These are phyloP conservation scores for Trichoderma asperellum DNA, from an alignment of 2,329 filamentous ascomycete genomes.

Conservation along the genomic window DNA sequence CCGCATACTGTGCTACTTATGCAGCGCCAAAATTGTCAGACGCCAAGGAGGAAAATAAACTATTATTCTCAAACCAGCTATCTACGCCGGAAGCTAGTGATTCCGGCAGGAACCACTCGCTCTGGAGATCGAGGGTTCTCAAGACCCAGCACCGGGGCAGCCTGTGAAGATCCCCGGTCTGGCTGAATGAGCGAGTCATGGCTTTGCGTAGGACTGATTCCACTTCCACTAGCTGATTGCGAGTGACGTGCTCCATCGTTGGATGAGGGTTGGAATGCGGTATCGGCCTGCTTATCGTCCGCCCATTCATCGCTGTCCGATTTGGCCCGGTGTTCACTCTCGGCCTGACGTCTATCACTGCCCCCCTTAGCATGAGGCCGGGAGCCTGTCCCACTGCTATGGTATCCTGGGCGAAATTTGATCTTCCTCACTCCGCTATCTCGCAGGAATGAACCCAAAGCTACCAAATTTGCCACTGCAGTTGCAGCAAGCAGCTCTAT, in stretches of 20 bases:
- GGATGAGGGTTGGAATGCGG: slow-evolving; percentile 2
- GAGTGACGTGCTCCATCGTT: neutral
- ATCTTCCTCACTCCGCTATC: slow-evolving; percentile 19
- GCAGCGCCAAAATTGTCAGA: neutral
- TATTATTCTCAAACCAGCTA: slow-evolving; percentile 10
- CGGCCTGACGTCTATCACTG: slow-evolving; percentile 4
- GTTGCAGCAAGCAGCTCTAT: slow-evolving; percentile 16
- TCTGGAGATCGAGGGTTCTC: slow-evolving; percentile 18
- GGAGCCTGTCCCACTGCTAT: slow-evolving; percentile 7
- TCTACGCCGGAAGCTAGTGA: slow-evolving; percentile 17
- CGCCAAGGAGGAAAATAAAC: neutral
- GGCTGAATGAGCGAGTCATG: slow-evolving; percentile 22
- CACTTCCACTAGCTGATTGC: slow-evolving; percentile 14
- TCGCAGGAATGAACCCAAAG: slow-evolving; percentile 8
- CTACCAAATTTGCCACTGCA: slow-evolving; percentile 14
- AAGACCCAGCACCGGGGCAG: slow-evolving; percentile 5
- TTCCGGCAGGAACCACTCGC: slow-evolving; percentile 10
- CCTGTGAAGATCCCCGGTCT: slow-evolving; percentile 14
- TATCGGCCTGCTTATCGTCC: slow-evolving; percentile 16
- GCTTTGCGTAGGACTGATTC: slow-evolving; percentile 16
- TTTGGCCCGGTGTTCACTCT: slow-evolving; percentile 1
- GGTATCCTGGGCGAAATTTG: slow-evolving; percentile 16
- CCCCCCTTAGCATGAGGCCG: neutral
- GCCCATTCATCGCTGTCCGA: slow-evolving; percentile 3
- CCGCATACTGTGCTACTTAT: neutral